Base-by-base conservation (phyloP, 257 asterid genomes). In the Nicotiana tomentosiformis region DNA sequence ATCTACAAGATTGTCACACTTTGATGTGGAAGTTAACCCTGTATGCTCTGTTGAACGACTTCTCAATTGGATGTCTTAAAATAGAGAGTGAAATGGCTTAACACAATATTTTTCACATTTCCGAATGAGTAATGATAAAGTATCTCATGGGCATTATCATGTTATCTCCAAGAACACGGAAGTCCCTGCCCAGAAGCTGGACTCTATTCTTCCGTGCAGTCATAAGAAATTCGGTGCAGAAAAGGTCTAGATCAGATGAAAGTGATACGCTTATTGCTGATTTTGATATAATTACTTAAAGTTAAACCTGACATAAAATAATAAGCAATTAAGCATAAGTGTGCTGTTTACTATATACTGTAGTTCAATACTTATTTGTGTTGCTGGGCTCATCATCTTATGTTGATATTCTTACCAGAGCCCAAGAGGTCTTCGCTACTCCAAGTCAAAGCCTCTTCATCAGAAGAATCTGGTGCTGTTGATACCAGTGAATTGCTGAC, bases 361-460 rank as follows among this genome's bases (percentile, higher is more conserved):
- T 5, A 30, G 30, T 32, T 35, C 16, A 37, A 51, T 81, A 18
- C 39, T 67, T 20, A 1, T 12, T 68, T 26, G 9, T 37, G 20
- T 83, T 16, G 57, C 35, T 74, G 26, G 37, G 78, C 82, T 81
- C 64, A 69, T 83, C 35, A 33, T 82, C 67, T 68, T 77, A 81
- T 49, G 35, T 83, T 84, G 23, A 26, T 46, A 20, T 81, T 78
- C 84, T 23, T 88, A 65, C 84, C 91, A 95, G 99, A 72, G 83
- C 79, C 90, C 23, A 88, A 89, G 84, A 89, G 91, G 88, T 68
- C 93, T 77, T 86, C 90, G 77, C 87, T 86, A 83, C 78, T 90
- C 82, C 86, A 74, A 51, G 91, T 87, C 83, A 96, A 90, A 85
- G 98, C 99, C 78, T 77, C 95, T 43, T 93, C 97, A 32, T 94